Base-by-base conservation (phyloP, 768 basidiomycete genomes). In the Calvatia gigantea region DNA sequence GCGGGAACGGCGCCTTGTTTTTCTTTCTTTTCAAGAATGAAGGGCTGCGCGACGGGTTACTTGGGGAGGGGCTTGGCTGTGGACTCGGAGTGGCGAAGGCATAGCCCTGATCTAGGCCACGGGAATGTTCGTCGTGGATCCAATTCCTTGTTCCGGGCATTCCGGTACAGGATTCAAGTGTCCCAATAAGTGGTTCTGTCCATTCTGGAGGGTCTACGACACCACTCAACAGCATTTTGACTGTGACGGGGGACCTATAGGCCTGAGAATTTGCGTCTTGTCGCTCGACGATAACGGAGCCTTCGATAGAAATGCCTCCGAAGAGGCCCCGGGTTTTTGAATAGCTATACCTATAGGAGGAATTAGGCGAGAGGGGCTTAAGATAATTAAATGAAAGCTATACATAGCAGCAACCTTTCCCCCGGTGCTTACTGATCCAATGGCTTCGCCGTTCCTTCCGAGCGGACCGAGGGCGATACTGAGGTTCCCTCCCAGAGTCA, bases 401-500 rank as follows among this genome's bases (percentile, higher is more conserved):
- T 62, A 94, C 94, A 98, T 97, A 32, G 94, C 94, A 4, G 96
- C 91, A 4, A 97, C 74, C 65, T 86, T 91, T 43, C 95, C 95
- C 47, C 83, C 89, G 1, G 89, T 80, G 64, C 85, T 97, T 42
- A 98, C 60, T 0, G 91, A 77, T 15, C 93, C 94, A 57, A 73
- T 78, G 3, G 94, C 96, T 73, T 98, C 96, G n/a, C 90, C 91
- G 65, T 94, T 98, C 27, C 96, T 85, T 19, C 96, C 96, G 0
- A 98, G 74, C 8, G 96, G 96, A 2, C 96, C 96, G 0, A 97
- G 78, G 7, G 95, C 88, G 41, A 93, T 74, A 58, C 92, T 94
- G 70, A 95, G 74, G 65, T 94, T 96, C 12, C 94, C 94, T 17
- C 95, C 95, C 2, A 97, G 74, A 2, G 90, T 94, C 56, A 99